phyloP scores from a whole-genome alignment of 2,329 filamentous ascomycete genomes.

The Thielaviopsis musarum region DNA sequence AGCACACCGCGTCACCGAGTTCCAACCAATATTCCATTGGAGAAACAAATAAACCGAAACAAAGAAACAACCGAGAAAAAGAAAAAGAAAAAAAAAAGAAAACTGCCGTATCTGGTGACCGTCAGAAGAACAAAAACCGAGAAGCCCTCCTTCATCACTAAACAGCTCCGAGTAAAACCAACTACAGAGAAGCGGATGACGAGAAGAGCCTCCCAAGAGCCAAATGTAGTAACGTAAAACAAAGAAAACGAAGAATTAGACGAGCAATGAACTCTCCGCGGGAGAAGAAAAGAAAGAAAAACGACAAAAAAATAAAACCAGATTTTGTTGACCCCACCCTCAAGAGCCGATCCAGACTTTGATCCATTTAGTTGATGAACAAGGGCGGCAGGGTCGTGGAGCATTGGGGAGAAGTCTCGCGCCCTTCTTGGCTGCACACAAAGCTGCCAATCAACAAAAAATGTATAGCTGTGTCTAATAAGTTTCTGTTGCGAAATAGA shows the following conservation, averaged over 20 bases:
- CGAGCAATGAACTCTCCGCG: neutral
- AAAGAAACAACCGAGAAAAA: neutral
- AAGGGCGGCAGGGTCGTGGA: neutral
- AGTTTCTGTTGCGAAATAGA: neutral
- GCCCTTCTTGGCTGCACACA: neutral
- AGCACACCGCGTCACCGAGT: neutral
- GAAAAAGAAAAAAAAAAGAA: neutral
- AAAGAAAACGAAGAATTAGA: neutral
- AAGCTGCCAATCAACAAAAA: neutral
- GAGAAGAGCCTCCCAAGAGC: neutral
- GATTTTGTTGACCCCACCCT: neutral
- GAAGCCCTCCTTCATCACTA: neutral
- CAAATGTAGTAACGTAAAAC: neutral
- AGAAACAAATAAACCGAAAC: neutral
- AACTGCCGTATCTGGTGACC: neutral
- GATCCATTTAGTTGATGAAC: neutral
- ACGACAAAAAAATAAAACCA: neutral
- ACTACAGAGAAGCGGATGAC: neutral
- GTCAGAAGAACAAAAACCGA: neutral
- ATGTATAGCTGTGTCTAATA: constrained; percentile 3
- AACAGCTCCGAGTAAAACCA: neutral
- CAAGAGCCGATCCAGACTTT: neutral
- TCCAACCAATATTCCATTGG: neutral
- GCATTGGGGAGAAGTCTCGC: neutral
- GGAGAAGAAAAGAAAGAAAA: neutral